Conservation (phyloP, 345 rosid species). For the Euphorbia tirucalli region DNA sequence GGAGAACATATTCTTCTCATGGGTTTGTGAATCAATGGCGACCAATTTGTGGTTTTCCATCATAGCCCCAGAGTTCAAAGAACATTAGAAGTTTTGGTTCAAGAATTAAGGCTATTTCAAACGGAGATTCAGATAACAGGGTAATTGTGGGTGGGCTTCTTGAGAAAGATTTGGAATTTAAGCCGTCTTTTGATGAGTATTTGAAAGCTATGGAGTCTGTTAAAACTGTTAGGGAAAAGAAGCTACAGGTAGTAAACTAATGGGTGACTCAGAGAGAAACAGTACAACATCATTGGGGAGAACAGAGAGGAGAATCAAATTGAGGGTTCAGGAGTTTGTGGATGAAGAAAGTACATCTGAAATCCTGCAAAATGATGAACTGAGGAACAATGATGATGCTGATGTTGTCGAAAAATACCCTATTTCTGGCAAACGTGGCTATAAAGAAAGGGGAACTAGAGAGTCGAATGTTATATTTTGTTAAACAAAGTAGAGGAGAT, state of each 20-base stretch:
- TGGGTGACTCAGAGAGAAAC: conserved; percentile 24
- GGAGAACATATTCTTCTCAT: conserved; percentile 24
- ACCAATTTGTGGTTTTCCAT: conserved; percentile 25
- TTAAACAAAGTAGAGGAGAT: conserved; percentile 9
- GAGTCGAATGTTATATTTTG: conserved; percentile 11
- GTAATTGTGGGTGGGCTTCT: conserved; percentile 36
- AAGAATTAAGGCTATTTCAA: conserved; percentile 26
- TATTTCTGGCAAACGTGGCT: conserved; percentile 1
- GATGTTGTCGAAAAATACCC: not conserved
- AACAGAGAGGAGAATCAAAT: conserved; percentile 27
- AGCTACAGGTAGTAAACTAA: conserved; percentile 25
- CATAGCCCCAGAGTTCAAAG: conserved; percentile 28
- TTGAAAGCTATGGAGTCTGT: conserved; percentile 75
- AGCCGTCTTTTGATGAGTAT: conserved; percentile 73
- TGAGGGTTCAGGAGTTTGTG: conserved; percentile 28
- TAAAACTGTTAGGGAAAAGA: conserved; percentile 46
- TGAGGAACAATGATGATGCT: conserved; percentile 12
- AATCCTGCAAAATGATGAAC: conserved; percentile 9
- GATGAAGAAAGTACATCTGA: conserved; percentile 16
- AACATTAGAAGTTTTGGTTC: conserved; percentile 29
- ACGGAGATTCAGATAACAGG: conserved; percentile 24
- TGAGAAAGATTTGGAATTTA: conserved; percentile 53
- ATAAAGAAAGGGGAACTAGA: conserved; percentile 11
- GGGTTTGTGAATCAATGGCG: conserved; percentile 27
- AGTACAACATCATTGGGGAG: conserved; percentile 10